Evolutionary conservation across 2,329 filamentous ascomycete species (phyloP).

Genomic region (Phaeosphaeriaceae sp.): DNA sequence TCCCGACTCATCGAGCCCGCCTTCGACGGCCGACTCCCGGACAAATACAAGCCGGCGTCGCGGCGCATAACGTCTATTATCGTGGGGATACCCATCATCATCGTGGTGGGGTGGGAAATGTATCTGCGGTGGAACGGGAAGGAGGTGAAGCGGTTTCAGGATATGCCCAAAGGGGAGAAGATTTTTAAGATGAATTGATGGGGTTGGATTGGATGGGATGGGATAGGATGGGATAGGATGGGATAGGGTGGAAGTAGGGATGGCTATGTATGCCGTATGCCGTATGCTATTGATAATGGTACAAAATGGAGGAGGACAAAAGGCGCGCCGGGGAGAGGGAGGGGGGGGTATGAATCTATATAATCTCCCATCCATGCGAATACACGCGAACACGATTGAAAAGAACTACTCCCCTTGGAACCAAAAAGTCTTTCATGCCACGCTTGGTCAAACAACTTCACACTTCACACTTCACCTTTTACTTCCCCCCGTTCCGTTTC

Average conservation of each 20-base stretch:
- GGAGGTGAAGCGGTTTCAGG: conserved; percentile 23
- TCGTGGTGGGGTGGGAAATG: conserved; percentile 44
- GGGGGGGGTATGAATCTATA: too few relatives aligned
- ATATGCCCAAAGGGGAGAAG: conserved; percentile 1
- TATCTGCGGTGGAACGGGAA: conserved; percentile 31
- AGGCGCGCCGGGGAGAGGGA: too few relatives aligned
- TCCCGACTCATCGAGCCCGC: conserved; percentile 29
- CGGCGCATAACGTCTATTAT: conserved; percentile 42
- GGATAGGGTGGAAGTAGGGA: background rate
- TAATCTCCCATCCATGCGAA: too few relatives aligned
- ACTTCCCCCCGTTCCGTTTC: too few relatives aligned
- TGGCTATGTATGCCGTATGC: background rate
- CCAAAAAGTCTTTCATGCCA: too few relatives aligned
- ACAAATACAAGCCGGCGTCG: conserved; percentile 42
- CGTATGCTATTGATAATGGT: background rate
- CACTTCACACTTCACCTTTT: too few relatives aligned
- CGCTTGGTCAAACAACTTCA: too few relatives aligned
- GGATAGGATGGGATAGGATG: background rate
- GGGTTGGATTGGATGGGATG: too few relatives aligned
- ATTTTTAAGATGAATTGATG: background rate
- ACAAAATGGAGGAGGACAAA: too few relatives aligned
- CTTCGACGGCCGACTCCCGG: conserved; percentile 26
- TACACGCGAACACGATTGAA: too few relatives aligned
- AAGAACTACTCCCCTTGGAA: too few relatives aligned
- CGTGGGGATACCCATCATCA: conserved; percentile 41